Percentiles rank a stretch among this genome's conserved stretches.
Conservation (phyloP, 140 eudicot species). For the Stevia rebaudiana region DNA sequence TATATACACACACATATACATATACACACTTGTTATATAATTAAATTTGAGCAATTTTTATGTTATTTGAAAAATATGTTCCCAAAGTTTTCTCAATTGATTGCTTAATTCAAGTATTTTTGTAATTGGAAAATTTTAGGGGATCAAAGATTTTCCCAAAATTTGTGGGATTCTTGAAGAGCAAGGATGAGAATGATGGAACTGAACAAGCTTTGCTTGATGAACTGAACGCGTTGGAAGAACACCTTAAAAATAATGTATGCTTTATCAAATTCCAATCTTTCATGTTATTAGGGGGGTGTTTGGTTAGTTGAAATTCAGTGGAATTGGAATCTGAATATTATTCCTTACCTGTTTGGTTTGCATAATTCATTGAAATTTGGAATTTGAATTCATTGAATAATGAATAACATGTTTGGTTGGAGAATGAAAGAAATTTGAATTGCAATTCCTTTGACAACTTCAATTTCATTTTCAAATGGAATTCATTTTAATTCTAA, state of each 20-base stretch:
- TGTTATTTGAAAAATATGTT: too few relatives aligned
- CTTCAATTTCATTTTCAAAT: background rate
- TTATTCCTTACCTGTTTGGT: too few relatives aligned
- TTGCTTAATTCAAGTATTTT: background rate
- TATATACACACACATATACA: background rate
- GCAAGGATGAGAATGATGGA: conserved; percentile 78
- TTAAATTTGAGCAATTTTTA: background rate
- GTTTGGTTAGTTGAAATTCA: background rate
- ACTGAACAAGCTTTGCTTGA: conserved; percentile 63
- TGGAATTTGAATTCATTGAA: background rate
- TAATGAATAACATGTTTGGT: background rate
- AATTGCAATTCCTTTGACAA: background rate
- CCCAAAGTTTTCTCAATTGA: too few relatives aligned
- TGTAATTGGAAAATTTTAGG: conserved; percentile 26
- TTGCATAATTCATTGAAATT: background rate
- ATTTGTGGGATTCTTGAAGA: conserved; percentile 58
- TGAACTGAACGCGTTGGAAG: conserved; percentile 69
- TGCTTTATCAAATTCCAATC: conserved; percentile 1
- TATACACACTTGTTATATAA: background rate
- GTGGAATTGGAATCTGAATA: background rate
- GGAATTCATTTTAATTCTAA: background rate
- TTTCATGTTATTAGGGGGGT: background rate
- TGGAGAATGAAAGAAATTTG: background rate
- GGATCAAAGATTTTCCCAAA: conserved; percentile 67
- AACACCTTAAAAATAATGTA: conserved; percentile 63